Percentiles rank a stretch among this genome's conserved stretches.
These are phyloP conservation scores for Wilhelminamyces savonicus DNA, from an alignment of 805 yeast species.

Conservation along the genomic window DNA sequence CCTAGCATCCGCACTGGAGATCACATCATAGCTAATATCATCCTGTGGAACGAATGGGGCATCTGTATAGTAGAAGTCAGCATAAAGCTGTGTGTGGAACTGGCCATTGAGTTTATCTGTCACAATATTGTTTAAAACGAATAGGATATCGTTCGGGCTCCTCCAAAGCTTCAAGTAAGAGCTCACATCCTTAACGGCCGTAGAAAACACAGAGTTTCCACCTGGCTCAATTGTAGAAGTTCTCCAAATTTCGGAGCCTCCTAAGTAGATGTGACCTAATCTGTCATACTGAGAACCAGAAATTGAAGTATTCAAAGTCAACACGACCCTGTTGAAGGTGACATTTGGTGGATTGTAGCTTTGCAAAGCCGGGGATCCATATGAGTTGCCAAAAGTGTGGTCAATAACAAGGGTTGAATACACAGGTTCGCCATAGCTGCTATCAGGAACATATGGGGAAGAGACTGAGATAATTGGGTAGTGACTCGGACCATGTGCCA, in stretches of 20 bases:
- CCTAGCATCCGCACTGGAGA: slow-evolving; percentile 1
- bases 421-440: slow-evolving; percentile 26
- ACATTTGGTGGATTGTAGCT: slow-evolving; percentile 4
- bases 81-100: slow-evolving; percentile 47
- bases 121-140: slow-evolving; percentile 62
- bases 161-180: slow-evolving; percentile 28
- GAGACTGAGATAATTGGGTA: too few species aligned
- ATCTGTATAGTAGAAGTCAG: slow-evolving; percentile 40
- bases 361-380: slow-evolving; percentile 49
- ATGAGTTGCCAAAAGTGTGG: slow-evolving; percentile 50
- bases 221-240: slow-evolving; percentile 63
- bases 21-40: background rate
- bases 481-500: too few species aligned
- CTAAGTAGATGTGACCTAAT: slow-evolving; percentile 1
- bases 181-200: slow-evolving; percentile 59
- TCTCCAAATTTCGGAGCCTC: slow-evolving; percentile 14
- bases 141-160: background rate
- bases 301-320: background rate
- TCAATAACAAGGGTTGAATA: slow-evolving; percentile 34
- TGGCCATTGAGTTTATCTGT: slow-evolving; percentile 53
- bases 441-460: slow-evolving; percentile 19
- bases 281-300: background rate
- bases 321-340: background rate
- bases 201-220: slow-evolving; percentile 37
- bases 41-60: slow-evolving; percentile 5